Conservation (phyloP, 2,329 filamentous ascomycete species). For the Aaosphaeria arxii region DNA sequence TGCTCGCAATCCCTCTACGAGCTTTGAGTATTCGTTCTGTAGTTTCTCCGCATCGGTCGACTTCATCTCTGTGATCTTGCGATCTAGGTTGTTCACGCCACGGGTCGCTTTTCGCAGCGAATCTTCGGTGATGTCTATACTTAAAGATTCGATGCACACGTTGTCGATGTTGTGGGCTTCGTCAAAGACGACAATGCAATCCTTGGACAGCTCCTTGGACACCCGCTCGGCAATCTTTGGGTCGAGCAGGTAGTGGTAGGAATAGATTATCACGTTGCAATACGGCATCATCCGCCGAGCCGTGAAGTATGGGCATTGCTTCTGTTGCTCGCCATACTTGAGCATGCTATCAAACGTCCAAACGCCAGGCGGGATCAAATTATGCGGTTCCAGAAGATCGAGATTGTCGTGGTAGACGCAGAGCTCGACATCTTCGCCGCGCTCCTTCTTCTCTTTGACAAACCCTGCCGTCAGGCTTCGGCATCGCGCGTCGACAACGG, state of each 20-base stretch:
- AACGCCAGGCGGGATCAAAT: slow-evolving; percentile 88
- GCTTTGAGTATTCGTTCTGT: slow-evolving; percentile 90
- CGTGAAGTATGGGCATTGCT: slow-evolving; percentile 97
- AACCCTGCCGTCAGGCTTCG: slow-evolving; percentile 94
- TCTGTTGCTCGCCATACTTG: slow-evolving; percentile 88
- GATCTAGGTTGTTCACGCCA: slow-evolving; percentile 86
- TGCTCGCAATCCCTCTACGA: slow-evolving; percentile 86
- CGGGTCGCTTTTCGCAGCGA: slow-evolving; percentile 86
- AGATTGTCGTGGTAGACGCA: slow-evolving; percentile 99
- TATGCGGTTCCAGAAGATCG: slow-evolving; percentile 90
- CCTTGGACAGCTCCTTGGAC: slow-evolving; percentile 92
- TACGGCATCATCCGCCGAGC: slow-evolving; percentile 98
- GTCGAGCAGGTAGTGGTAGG: slow-evolving; percentile 95
- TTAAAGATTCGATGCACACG: slow-evolving; percentile 95
- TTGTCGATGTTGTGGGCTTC: slow-evolving; percentile 99
- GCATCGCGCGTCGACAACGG: slow-evolving; percentile 91
- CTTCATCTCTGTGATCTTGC: slow-evolving; percentile 90
- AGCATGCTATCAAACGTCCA: slow-evolving; percentile 92
- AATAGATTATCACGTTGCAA: slow-evolving; percentile 99
- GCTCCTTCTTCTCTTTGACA: slow-evolving; percentile 95
- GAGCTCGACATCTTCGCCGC: slow-evolving; percentile 88
- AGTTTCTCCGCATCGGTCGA: slow-evolving; percentile 92
- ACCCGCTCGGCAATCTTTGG: slow-evolving; percentile 96
- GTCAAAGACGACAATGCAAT: slow-evolving; percentile 98
- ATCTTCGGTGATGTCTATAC: slow-evolving; percentile 95